Evolutionary conservation across 139 green algal genomes (phyloP).

Genomic region (Auxenochlorella protothecoides): DNA sequence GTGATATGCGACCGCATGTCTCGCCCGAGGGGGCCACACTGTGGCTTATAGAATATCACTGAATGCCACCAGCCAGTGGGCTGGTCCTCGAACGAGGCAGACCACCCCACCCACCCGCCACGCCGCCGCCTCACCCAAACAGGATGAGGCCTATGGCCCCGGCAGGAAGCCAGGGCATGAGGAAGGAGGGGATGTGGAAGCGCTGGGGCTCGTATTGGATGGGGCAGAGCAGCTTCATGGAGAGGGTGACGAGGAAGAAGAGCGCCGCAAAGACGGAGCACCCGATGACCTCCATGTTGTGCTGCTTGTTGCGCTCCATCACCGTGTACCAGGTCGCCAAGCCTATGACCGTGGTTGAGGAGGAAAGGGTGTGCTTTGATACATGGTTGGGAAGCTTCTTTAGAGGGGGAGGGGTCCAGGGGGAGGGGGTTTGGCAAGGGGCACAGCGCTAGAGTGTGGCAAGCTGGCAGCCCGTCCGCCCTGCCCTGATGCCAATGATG

Average conservation of each 20-base stretch:
- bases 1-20: no score
- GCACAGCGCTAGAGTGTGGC: background rate
- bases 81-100: background rate
- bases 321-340: conserved; percentile 3
- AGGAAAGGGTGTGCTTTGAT: background rate
- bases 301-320: background rate
- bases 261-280: background rate
- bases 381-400: no score
- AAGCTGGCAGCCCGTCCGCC: background rate
- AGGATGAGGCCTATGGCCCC: conserved; percentile 12
- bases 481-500: background rate
- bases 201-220: conserved; percentile 16
- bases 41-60: no score
- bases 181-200: conserved; percentile 6
- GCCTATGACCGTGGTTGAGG: background rate
- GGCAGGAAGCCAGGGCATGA: conserved; percentile 29
- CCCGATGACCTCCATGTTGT: background rate
- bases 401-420: no score
- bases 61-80: background rate
- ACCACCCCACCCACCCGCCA: background rate
- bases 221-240: conserved; percentile 10
- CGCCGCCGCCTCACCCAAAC: conserved; percentile 13
- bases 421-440: background rate
- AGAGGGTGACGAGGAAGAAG: conserved; percentile 8
- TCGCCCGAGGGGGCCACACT: no score